These are phyloP conservation scores for Ceratocystis lukuohia DNA, from an alignment of 2,329 filamentous ascomycete species.

Conservation along the genomic window DNA sequence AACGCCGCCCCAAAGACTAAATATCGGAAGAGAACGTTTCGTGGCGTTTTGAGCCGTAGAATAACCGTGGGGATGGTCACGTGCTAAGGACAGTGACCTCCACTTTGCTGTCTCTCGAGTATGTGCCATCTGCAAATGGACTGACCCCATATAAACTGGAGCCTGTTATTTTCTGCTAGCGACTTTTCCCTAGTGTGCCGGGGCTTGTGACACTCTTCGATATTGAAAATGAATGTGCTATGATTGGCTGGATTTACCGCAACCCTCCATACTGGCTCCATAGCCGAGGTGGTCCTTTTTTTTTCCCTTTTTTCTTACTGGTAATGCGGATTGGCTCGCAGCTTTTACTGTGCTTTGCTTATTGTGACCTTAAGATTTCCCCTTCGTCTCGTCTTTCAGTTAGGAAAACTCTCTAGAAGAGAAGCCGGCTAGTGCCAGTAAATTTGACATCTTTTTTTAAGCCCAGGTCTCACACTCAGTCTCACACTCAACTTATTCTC, in stretches of 20 bases:
- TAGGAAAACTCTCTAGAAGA: neutral
- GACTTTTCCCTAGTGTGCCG: conserved; percentile 11
- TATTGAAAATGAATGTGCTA: conserved; percentile 18
- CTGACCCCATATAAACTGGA: neutral
- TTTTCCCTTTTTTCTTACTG: conserved; percentile 8
- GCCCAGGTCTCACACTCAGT: conserved; percentile 7
- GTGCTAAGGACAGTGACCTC: neutral
- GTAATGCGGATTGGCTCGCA: neutral
- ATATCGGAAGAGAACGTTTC: conserved; percentile 16
- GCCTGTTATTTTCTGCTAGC: conserved; percentile 8
- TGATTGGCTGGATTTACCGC: conserved; percentile 15
- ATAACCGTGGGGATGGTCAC: conserved; percentile 9
- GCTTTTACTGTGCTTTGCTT: neutral
- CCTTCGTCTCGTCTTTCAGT: neutral
- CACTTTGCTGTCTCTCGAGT: neutral
- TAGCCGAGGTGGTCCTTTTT: conserved; percentile 19
- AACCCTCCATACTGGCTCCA: conserved; percentile 8
- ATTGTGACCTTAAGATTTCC: neutral
- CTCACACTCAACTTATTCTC: neutral
- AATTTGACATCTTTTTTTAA: conserved; percentile 7
- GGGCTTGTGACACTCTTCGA: conserved; percentile 4
- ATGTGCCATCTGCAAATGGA: no score
- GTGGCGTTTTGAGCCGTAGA: conserved; percentile 12
- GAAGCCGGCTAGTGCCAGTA: neutral
- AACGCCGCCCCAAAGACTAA: neutral